Evolutionary conservation across 192 early-diverging fungal species (phyloP).

Genomic region (Mortierella alpina): DNA sequence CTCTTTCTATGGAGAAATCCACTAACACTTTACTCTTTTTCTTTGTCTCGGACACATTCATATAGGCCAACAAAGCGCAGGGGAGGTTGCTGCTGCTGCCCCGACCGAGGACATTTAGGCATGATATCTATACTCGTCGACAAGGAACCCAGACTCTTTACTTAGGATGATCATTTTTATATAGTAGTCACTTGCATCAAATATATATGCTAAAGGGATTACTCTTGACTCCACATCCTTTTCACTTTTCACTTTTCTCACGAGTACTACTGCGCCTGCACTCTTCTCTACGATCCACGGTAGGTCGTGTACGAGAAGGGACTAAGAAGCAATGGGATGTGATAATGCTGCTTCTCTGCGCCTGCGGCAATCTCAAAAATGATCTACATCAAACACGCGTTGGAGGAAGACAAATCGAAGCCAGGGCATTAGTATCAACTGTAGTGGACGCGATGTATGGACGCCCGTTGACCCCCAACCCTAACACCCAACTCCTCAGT

Average conservation of each 20-base stretch:
- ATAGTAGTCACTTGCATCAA: too few relatives aligned
- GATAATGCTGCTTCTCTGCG: slow-evolving; percentile 81
- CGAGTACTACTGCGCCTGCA: not conserved
- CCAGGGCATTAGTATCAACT: not conserved
- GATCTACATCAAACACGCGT: slow-evolving; percentile 48
- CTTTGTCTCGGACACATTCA: not conserved
- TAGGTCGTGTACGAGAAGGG: slow-evolving; percentile 92
- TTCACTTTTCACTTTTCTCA: not conserved
- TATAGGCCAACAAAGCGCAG: slow-evolving; percentile 14
- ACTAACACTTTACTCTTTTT: not conserved
- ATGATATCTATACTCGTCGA: not conserved
- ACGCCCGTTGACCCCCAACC: too few relatives aligned
- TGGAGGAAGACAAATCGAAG: not conserved
- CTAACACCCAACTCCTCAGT: too few relatives aligned
- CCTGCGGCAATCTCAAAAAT: slow-evolving; percentile 74
- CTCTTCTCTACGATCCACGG: slow-evolving; percentile 75
- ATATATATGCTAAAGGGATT: too few relatives aligned
- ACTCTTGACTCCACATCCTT: not conserved
- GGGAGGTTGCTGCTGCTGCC: not conserved
- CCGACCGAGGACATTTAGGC: not conserved
- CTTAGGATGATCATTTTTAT: too few relatives aligned
- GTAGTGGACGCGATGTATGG: too few relatives aligned
- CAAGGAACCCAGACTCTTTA: too few relatives aligned
- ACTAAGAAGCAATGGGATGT: slow-evolving; percentile 88
- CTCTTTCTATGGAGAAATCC: not conserved